Evolutionary conservation across 2,329 filamentous ascomycete genomes (phyloP).

Genomic region (Periglandula ipomoeae): DNA sequence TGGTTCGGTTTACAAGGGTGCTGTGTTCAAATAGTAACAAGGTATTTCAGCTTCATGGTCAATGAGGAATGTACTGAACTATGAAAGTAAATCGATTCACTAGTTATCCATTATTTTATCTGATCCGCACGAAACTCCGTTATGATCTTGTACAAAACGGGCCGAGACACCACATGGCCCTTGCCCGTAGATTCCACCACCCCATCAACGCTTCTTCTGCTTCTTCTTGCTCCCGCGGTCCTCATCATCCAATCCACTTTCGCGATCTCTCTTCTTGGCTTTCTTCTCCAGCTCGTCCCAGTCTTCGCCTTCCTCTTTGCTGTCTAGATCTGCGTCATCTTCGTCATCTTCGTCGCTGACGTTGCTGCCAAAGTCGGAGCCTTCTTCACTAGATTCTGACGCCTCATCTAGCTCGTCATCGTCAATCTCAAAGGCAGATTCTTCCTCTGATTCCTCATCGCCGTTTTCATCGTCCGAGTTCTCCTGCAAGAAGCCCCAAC

Average conservation of each 20-base stretch:
- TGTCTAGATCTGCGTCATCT: constrained; percentile 46
- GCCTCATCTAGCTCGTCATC: constrained; percentile 80
- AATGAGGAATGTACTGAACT: too few relatives aligned
- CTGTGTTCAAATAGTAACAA: too few relatives aligned
- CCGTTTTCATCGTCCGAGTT: constrained; percentile 80
- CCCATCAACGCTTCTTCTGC: constrained; percentile 29
- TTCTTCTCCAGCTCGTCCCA: constrained; percentile 95
- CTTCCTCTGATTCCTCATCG: constrained; percentile 74
- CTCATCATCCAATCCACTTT: constrained; percentile 42
- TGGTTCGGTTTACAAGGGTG: too few relatives aligned
- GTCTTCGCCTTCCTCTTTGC: constrained; percentile 73
- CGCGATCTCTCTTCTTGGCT: constrained; percentile 75
- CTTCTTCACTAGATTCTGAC: constrained; percentile 69
- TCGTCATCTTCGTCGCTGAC: constrained; percentile 76
- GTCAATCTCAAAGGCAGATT: constrained; percentile 84
- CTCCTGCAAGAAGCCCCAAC: constrained; percentile 84
- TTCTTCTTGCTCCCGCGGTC: constrained; percentile 61
- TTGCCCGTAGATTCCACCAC: too few relatives aligned
- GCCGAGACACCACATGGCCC: too few relatives aligned
- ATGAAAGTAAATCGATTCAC: not conserved
- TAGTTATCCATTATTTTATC: not conserved
- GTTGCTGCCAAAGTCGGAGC: constrained; percentile 89
- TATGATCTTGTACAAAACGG: not conserved
- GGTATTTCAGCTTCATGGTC: too few relatives aligned
- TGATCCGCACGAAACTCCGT: not conserved